A percentile compares a stretch with the other conserved stretches of the same genome.
phyloP scores from a whole-genome alignment of 805 yeast species.

The Candida silvicultrix region DNA sequence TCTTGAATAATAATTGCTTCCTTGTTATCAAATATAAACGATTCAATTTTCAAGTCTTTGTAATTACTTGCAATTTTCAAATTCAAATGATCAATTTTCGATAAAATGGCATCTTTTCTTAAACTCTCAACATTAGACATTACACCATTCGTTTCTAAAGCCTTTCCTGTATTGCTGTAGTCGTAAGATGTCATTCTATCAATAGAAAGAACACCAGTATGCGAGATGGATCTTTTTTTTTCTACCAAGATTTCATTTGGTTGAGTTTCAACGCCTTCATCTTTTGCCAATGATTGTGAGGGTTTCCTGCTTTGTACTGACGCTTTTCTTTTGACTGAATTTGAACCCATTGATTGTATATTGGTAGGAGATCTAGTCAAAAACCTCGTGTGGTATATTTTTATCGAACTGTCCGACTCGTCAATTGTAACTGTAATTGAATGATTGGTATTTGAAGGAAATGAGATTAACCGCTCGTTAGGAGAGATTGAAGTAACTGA shows the following conservation, averaged over 20 bases:
- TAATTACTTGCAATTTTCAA: constrained; percentile 27
- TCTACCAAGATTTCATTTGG: constrained; percentile 13
- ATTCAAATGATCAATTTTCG: constrained; percentile 43
- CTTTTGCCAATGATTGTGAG: constrained; percentile 2
- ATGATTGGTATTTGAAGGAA: constrained; percentile 37
- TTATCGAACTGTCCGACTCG: constrained; percentile 35
- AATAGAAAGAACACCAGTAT: constrained; percentile 34
- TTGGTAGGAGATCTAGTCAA: constrained; percentile 18
- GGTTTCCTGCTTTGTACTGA: constrained; percentile 16
- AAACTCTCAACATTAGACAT: constrained; percentile 33
- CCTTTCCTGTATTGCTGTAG: constrained; percentile 35
- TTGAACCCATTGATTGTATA: not conserved
- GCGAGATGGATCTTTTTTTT: constrained; percentile 26
- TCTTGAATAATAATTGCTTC: constrained; percentile 60
- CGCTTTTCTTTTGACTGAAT: constrained; percentile 12
- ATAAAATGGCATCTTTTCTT: constrained; percentile 65
- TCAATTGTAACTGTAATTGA: constrained; percentile 54
- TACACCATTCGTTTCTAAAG: constrained; percentile 36
- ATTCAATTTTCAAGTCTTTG: constrained; percentile 28
- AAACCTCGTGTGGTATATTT: constrained; percentile 51
- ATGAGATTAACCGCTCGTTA: constrained; percentile 48
- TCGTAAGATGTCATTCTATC: constrained; percentile 40
- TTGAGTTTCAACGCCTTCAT: not conserved
- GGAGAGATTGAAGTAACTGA: constrained; percentile 59
- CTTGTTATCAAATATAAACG: constrained; percentile 40